Evolutionary conservation across 176 grass and related monocot species (phyloP).

Genomic region (Phoenix roebelenii): DNA sequence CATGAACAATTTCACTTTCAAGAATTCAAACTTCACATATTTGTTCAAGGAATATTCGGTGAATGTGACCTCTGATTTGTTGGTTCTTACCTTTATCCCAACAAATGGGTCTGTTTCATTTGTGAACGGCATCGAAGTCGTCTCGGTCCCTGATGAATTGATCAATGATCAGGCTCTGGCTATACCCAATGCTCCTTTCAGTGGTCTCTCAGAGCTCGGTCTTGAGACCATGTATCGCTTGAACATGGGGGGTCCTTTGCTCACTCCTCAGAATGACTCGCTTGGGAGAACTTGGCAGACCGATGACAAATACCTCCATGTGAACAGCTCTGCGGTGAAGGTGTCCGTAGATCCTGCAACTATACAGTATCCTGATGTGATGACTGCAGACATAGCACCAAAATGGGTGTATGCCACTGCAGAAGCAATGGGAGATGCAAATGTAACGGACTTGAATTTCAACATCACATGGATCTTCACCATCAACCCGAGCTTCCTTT

Average conservation of each 20-base stretch:
- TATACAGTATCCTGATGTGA: not conserved
- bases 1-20: constrained; percentile 14
- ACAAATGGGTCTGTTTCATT: constrained; percentile 6
- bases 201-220: constrained; percentile 6
- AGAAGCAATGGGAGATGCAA: constrained; percentile 9
- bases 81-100: constrained; percentile 1
- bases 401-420: constrained; percentile 7
- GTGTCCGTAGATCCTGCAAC: constrained; percentile 4
- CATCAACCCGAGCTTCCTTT: constrained; percentile 1
- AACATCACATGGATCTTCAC: constrained; percentile 9
- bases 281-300: constrained; percentile 9
- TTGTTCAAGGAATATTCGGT: constrained; percentile 3
- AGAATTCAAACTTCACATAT: constrained; percentile 6
- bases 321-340: constrained; percentile 3
- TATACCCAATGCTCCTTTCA: constrained; percentile 13
- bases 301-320: constrained; percentile 10
- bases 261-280: constrained; percentile 5
- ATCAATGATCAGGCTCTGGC: constrained; percentile 7
- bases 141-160: constrained; percentile 10
- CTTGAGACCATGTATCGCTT: constrained; percentile 7
- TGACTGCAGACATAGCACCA: not conserved
- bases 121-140: constrained; percentile 8
- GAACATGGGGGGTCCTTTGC: constrained; percentile 5
- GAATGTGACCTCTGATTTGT: constrained; percentile 6
- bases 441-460: constrained; percentile 12